These are phyloP conservation scores for Neurospora africana DNA, from an alignment of 495 filamentous ascomycete species.

Conservation along the genomic window DNA sequence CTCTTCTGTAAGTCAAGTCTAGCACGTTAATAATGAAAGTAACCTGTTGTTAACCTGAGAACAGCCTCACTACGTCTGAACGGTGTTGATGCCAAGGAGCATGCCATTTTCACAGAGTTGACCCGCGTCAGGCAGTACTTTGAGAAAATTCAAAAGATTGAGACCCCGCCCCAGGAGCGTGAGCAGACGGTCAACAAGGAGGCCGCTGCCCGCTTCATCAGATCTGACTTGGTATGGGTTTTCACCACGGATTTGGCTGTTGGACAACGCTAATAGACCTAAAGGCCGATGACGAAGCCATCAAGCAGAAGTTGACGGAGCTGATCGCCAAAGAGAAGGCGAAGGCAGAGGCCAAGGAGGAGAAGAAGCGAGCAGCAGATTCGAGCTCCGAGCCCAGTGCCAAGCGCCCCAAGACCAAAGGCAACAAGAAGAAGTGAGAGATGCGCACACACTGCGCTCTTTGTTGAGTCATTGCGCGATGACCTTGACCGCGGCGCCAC, in stretches of 20 bases:
- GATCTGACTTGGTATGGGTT: slow-evolving; percentile 54
- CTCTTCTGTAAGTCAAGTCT: slow-evolving; percentile 59
- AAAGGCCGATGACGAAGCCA: slow-evolving; percentile 27
- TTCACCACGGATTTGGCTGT: neutral
- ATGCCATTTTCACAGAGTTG: slow-evolving; percentile 77
- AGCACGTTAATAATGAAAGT: neutral
- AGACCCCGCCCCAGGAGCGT: slow-evolving; percentile 42
- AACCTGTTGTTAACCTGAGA: slow-evolving; percentile 17
- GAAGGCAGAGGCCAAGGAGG: slow-evolving; percentile 27
- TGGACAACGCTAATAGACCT: slow-evolving; percentile 2
- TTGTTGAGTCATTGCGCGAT: neutral
- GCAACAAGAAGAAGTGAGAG: slow-evolving; percentile 16
- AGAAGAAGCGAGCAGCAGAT: slow-evolving; percentile 30
- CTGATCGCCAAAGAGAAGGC: slow-evolving; percentile 37
- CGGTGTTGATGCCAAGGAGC: slow-evolving; percentile 67
- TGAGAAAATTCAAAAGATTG: slow-evolving; percentile 69
- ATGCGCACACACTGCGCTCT: neutral
- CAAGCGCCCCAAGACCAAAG: slow-evolving; percentile 20
- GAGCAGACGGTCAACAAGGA: slow-evolving; percentile 62
- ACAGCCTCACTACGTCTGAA: slow-evolving; percentile 71
- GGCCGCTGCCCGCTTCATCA: slow-evolving; percentile 72
- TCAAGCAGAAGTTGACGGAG: slow-evolving; percentile 31
- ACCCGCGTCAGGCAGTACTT: slow-evolving; percentile 82
- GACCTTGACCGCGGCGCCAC: neutral
- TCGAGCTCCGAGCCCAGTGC: slow-evolving; percentile 13